A percentile compares a stretch with the other conserved stretches of the same genome.
phyloP scores from a whole-genome alignment of 2,329 filamentous ascomycete species.

The Trichocomaceae sp. region DNA sequence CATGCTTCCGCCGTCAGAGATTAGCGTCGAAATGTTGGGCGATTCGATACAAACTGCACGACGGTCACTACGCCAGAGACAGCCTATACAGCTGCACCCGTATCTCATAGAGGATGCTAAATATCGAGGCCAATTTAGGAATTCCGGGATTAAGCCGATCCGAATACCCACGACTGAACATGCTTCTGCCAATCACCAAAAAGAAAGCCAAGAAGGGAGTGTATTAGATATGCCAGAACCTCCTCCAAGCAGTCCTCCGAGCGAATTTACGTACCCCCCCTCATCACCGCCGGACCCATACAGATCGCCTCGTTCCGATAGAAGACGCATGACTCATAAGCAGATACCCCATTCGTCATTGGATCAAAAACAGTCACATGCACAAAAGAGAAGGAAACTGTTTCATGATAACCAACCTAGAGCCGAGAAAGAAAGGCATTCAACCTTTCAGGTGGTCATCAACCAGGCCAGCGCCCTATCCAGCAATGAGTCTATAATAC shows the following conservation, averaged over 20 bases:
- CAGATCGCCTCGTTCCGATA: slow-evolving; percentile 8
- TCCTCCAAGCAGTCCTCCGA: slow-evolving; percentile 27
- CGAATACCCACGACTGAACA: slow-evolving; percentile 20
- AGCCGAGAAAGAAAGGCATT: slow-evolving; percentile 10
- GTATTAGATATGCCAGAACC: slow-evolving; percentile 25
- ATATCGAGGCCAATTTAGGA: slow-evolving; percentile 37
- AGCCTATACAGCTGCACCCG: slow-evolving; percentile 44
- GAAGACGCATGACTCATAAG: slow-evolving; percentile 2
- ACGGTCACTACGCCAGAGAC: slow-evolving; percentile 38
- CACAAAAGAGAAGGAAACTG: slow-evolving; percentile 33
- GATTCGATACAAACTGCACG: slow-evolving; percentile 23
- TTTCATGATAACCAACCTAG: slow-evolving; percentile 17
- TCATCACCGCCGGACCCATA: slow-evolving; percentile 20
- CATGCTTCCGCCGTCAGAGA: slow-evolving; percentile 19
- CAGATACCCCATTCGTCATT: neutral
- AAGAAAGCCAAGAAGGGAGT: slow-evolving; percentile 26
- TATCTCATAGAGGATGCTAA: slow-evolving; percentile 42
- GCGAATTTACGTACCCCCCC: slow-evolving; percentile 26
- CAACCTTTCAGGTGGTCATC: slow-evolving; percentile 23
- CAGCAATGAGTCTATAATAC: slow-evolving; percentile 9
- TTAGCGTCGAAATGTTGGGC: slow-evolving; percentile 23
- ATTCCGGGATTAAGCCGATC: slow-evolving; percentile 39
- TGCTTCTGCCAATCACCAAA: slow-evolving; percentile 14
- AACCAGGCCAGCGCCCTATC: slow-evolving; percentile 17
- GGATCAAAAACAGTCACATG: slow-evolving; percentile 11